Percentiles rank a stretch among this genome's conserved stretches.
Conservation (phyloP, 495 filamentous ascomycete genomes). For the Cladorrhinum samala region DNA sequence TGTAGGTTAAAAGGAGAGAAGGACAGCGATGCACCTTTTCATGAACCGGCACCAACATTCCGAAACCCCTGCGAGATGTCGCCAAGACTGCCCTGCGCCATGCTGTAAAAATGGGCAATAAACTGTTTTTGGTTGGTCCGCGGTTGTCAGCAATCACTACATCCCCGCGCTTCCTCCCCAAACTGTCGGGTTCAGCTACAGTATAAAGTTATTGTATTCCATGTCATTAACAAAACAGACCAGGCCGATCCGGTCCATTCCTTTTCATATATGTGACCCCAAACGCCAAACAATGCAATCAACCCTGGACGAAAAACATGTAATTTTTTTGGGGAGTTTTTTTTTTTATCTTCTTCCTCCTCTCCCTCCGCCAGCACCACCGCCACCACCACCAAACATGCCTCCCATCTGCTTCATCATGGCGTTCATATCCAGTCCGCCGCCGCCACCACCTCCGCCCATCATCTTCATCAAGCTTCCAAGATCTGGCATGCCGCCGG, state of each 20-base stretch:
- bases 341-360: slow-evolving; percentile 25
- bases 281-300: slow-evolving; percentile 16
- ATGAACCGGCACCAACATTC: no score
- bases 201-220: background rate
- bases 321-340: no score
- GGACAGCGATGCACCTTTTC: no score
- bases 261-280: background rate
- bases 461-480: slow-evolving; percentile 80
- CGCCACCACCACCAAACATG: slow-evolving; percentile 34
- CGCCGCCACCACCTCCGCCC: slow-evolving; percentile 49
- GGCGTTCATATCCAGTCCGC: slow-evolving; percentile 70
- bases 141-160: no score
- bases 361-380: slow-evolving; percentile 16
- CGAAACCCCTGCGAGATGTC: no score
- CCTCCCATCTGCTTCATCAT: slow-evolving; percentile 85
- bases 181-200: no score
- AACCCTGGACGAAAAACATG: background rate
- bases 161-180: no score
- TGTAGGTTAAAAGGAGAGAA: no score
- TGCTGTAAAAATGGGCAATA: no score
- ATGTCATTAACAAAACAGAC: slow-evolving; percentile 6
- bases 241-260: background rate
- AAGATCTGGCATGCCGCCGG: slow-evolving; percentile 68
- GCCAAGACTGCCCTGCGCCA: no score
- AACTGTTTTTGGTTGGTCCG: no score